Base-by-base conservation (phyloP, 257 asterid genomes). In the Solanum appendiculatum region DNA sequence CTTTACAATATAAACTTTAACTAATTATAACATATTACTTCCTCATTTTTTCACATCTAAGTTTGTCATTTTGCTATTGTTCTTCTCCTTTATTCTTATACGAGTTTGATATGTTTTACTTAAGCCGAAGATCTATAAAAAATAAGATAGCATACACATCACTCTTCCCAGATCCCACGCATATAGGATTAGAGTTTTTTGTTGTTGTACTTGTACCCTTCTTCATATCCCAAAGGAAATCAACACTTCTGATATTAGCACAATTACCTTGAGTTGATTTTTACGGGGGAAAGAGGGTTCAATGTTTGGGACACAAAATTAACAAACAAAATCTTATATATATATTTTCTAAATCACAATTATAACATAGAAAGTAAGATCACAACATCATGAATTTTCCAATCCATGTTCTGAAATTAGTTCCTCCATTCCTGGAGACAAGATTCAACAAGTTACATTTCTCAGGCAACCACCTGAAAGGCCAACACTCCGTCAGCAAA, bases 391-490 rank as follows among this genome's bases (percentile, higher is more conserved):
- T 66, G 85, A 58, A 88, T 18, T 77, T 58, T 10, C 87, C 51
- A 25, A 85, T 85, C 74, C 86, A 88, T 46, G 82, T 85, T 73
- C 83, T 56, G 23, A 66, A 77, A 85, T 88, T 77, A 86, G 86
- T 11, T 78, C 63, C 75, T 83, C 72, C 85, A 27, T 8, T 46
- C n/a, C 63, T 74, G 39, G 85, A 58, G 10, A 70, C 68, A 20
- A n/a, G n/a, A 86, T 48, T 44, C 86, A 23, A 60, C 39, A 58
- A 42, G 85, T 80, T 4, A 78, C 84, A 78, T 5, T 25, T 44
- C 60, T 75, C 58, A 75, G 58, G 34, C 82, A 72, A 15, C 80
- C 80, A 20, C 29, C 27, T 9, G 8, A 34, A 4, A 36, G 81
- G 82, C 82, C 51, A 7, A 44, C 5, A 77, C 63, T 42, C n/a